These are phyloP conservation scores for Tuber melanosporum DNA, from an alignment of 495 filamentous ascomycete species.

Conservation along the genomic window DNA sequence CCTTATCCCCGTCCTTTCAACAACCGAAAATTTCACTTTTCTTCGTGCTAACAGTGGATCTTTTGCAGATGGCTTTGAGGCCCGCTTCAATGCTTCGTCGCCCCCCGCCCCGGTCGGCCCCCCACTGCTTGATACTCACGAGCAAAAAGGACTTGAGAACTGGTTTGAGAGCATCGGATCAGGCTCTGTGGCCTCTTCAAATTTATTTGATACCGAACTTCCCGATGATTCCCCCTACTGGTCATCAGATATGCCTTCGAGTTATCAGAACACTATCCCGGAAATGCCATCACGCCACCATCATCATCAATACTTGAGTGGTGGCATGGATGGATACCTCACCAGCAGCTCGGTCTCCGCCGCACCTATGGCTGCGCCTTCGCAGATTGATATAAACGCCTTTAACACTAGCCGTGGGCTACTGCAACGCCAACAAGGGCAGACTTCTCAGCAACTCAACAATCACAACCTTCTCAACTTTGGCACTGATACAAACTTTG, in stretches of 20 bases:
- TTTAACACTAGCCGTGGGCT: constrained; percentile 34
- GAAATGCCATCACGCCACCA: constrained; percentile 28
- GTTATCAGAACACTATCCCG: constrained; percentile 22
- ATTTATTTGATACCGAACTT: constrained; percentile 36
- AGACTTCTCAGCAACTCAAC: constrained; percentile 24
- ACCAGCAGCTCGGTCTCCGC: constrained; percentile 27
- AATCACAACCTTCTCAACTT: constrained; percentile 35
- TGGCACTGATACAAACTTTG: constrained; percentile 41
- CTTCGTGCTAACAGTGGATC: constrained; percentile 16
- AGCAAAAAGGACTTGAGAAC: constrained; percentile 37
- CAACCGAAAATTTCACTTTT: background rate
- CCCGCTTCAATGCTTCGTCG: constrained; percentile 35
- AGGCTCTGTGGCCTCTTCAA: constrained; percentile 29
- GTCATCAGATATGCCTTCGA: constrained; percentile 29
- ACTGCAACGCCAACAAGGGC: constrained; percentile 32
- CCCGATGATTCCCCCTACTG: constrained; percentile 33
- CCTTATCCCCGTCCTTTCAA: background rate
- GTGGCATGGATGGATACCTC: constrained; percentile 31
- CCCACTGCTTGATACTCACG: constrained; percentile 36
- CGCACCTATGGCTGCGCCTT: constrained; percentile 27
- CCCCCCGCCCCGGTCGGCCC: constrained; percentile 38
- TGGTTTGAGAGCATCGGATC: constrained; percentile 36
- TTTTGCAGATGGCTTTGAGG: constrained; percentile 32
- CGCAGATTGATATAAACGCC: constrained; percentile 38
- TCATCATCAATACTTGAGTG: constrained; percentile 32